Conservation (phyloP, 2,329 filamentous ascomycete species). For the Diaporthe aspalathi region DNA sequence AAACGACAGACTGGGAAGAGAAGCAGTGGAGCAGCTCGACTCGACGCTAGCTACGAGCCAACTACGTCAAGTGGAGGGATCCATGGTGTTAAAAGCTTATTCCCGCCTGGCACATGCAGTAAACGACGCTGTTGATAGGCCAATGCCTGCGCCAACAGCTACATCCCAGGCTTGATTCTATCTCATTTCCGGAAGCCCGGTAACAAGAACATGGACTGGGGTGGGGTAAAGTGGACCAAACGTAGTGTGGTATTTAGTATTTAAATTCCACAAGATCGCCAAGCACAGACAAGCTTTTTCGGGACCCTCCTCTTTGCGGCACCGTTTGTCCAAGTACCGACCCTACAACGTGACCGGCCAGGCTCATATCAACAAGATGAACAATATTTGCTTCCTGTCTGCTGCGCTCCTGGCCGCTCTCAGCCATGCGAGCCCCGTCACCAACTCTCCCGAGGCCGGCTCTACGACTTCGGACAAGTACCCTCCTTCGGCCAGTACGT, state of each 20-base stretch:
- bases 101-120: slow-evolving; percentile 21
- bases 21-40: not conserved
- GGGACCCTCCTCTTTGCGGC: not conserved
- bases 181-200: slow-evolving; percentile 19
- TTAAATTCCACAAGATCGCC: not conserved
- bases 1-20: not conserved
- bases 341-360: not conserved
- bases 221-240: too few species aligned
- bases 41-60: slow-evolving; percentile 1
- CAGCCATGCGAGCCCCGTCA: slow-evolving; percentile 21
- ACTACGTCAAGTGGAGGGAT: slow-evolving; percentile 1
- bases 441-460: slow-evolving; percentile 34
- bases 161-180: not conserved
- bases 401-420: slow-evolving; percentile 15
- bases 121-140: slow-evolving; percentile 20
- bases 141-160: slow-evolving; percentile 2
- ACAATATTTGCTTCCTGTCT: not conserved
- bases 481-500: slow-evolving; percentile 43
- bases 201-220: not conserved
- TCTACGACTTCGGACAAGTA: slow-evolving; percentile 40
- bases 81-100: not conserved
- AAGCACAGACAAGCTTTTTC: slow-evolving; percentile 13
- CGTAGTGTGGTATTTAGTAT: too few species aligned
- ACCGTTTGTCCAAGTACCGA: not conserved
- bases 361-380: slow-evolving; percentile 21